These are phyloP conservation scores for Hebeloma cylindrosporum DNA, from an alignment of 768 basidiomycete species.

Conservation along the genomic window DNA sequence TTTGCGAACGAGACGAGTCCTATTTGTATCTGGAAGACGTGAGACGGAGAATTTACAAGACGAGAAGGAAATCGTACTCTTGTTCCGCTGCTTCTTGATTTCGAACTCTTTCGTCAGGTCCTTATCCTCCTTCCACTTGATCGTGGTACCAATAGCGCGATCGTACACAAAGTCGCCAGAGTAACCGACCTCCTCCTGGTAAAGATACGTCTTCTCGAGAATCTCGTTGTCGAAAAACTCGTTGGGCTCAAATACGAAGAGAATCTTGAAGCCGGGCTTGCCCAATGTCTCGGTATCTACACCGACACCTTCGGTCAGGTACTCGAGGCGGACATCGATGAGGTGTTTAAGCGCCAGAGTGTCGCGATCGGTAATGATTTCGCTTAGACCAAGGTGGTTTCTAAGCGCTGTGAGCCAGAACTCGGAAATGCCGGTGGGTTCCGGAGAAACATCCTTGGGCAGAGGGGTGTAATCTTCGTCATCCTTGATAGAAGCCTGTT, in stretches of 20 bases:
- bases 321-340: conserved; percentile 76
- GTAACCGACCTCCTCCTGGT: conserved; percentile 92
- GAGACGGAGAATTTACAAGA: conserved; percentile 7
- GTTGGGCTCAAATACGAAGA: conserved; percentile 79
- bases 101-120: conserved; percentile 97
- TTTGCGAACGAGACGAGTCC: conserved; percentile 82
- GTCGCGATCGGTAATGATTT: conserved; percentile 93
- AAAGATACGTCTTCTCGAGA: conserved; percentile 92
- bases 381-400: conserved; percentile 84
- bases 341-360: conserved; percentile 82
- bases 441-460: conserved; percentile 47
- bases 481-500: conserved; percentile 70
- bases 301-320: conserved; percentile 51
- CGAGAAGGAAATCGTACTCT: conserved; percentile 58
- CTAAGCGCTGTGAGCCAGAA: conserved; percentile 98
- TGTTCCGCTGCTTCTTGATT: conserved; percentile 99
- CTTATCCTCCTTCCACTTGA: conserved; percentile 98
- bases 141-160: conserved; percentile 88
- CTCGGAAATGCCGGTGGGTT: conserved; percentile 70
- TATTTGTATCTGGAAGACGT: conserved; percentile 64
- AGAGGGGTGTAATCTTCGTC: conserved; percentile 69
- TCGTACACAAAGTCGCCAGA: conserved; percentile 97
- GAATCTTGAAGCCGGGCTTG: conserved; percentile 90
- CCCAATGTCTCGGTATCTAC: conserved; percentile 49
- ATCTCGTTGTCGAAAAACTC: conserved; percentile 85